Base-by-base conservation (phyloP, 2,329 filamentous ascomycete species). In the Scedosporium apiospermum region DNA sequence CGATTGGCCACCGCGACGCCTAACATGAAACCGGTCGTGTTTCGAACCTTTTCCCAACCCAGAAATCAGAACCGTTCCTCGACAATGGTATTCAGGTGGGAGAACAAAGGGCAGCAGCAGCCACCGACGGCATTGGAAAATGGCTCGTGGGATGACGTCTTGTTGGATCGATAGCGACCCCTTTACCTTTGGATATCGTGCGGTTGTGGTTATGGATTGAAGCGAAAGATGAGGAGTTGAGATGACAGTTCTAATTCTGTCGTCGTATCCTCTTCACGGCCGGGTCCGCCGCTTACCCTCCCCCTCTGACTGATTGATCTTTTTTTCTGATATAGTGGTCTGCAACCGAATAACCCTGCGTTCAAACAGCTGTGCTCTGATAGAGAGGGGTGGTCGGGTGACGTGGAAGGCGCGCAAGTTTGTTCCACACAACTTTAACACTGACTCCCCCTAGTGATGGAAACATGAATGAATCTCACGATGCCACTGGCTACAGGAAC, bases 11-110 rank as follows among this genome's bases (percentile, higher is more conserved):
- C 38, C 16, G 51, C 34, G 6, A n/a, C 16, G 49, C 21, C 41
- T 49, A 57, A 58, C 18, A 46, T 63, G 62, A 63, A 63, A 63
- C 62, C 16, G 58, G 27, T 34, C 26, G 27, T 61, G 62, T 61
- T 63, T 63, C 49, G 58, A 60, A 23, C 57, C 57, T 18, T 55
- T 55, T 60, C 62, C 61, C 30, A 46, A 44, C 57, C 58, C 51
- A 53, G 58, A 41, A 23, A 62, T 21, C 12, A 55, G 51, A 55
- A 27, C 51, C 51, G 10, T 16, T 27, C 23, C 51, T 55, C n/a
- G 44, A 49, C 44, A 18, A 21, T n/a, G 44, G 6, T 49, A 21
- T 21, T 49, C 16, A 49, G 14, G 44, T 49, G 44, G 44, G 18
- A 49, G 18, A 49, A 49, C n/a, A 49, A 49, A 21, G 18, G 18